These are phyloP conservation scores for Clarireedia monteithiana DNA, from an alignment of 2,329 filamentous ascomycete species.

Conservation along the genomic window DNA sequence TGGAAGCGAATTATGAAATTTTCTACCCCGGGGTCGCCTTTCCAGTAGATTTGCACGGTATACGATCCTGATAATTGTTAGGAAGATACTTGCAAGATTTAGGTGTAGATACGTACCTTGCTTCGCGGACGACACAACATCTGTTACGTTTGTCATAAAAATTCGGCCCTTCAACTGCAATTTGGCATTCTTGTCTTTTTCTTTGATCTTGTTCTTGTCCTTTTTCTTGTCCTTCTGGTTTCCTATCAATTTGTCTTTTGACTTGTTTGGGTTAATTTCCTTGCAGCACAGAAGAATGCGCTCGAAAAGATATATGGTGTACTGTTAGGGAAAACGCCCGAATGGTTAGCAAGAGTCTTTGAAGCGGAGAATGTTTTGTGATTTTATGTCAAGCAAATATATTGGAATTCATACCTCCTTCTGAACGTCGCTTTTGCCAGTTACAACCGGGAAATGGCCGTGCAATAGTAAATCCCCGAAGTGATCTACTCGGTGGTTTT, in stretches of 20 bases:
- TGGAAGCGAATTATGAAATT: slow-evolving; percentile 93
- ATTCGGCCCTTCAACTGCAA: slow-evolving; percentile 94
- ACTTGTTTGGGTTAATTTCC: slow-evolving; percentile 79
- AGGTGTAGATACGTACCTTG: slow-evolving; percentile 54
- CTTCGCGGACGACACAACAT: slow-evolving; percentile 80
- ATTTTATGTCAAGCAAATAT: not conserved
- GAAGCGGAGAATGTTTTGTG: not conserved
- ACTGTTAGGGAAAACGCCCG: slow-evolving; percentile 43
- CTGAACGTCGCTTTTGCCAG: slow-evolving; percentile 81
- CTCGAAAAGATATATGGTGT: slow-evolving; percentile 96
- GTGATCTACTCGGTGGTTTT: slow-evolving; percentile 80
- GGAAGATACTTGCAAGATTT: slow-evolving; percentile 8
- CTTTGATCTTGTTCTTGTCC: slow-evolving; percentile 67
- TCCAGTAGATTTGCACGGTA: slow-evolving; percentile 97
- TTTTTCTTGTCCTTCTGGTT: slow-evolving; percentile 65
- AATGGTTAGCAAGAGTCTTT: slow-evolving; percentile 20
- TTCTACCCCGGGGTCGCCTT: slow-evolving; percentile 88
- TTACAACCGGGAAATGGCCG: slow-evolving; percentile 86
- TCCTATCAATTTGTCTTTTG: slow-evolving; percentile 62
- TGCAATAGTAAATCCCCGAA: slow-evolving; percentile 85
- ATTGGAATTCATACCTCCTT: slow-evolving; percentile 48
- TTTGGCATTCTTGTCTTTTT: slow-evolving; percentile 59
- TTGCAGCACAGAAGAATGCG: slow-evolving; percentile 95
- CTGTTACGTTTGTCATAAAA: slow-evolving; percentile 98
- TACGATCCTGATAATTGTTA: slow-evolving; percentile 62